phyloP scores from a whole-genome alignment of 176 grass and related monocot species.

The Zoysia pacifica region DNA sequence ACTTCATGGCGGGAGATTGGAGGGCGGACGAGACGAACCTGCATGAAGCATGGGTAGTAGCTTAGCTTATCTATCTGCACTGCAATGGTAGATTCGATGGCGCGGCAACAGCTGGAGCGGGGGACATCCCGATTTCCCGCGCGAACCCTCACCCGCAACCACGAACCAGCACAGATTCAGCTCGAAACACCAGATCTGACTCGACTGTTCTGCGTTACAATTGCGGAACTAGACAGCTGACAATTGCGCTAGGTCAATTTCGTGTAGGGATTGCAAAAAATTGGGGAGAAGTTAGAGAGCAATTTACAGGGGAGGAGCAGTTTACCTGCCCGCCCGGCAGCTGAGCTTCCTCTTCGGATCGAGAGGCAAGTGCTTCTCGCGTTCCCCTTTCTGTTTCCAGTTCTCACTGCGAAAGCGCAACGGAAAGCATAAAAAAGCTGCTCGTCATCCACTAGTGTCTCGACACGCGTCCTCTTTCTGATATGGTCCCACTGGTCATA shows the following conservation, averaged over 20 bases:
- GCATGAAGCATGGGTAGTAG: conserved; percentile 18
- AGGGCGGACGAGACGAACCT: conserved; percentile 2
- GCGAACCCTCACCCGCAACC: neutral
- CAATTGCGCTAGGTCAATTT: neutral
- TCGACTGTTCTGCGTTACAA: neutral
- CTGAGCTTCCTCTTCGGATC: neutral
- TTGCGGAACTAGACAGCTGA: neutral
- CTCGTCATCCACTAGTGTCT: no score
- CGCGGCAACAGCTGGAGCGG: neutral
- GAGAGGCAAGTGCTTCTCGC: neutral
- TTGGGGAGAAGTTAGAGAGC: neutral
- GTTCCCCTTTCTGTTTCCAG: neutral
- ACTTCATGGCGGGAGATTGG: conserved; percentile 33
- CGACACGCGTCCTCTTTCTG: no score
- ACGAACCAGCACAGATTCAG: conserved; percentile 28
- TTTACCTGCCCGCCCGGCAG: conserved; percentile 25
- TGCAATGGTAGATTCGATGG: conserved; percentile 1
- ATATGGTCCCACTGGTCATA: no score
- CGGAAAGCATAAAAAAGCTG: no score
- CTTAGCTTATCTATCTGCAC: conserved; percentile 38
- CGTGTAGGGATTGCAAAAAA: neutral
- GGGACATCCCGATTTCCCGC: neutral
- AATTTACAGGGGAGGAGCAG: neutral
- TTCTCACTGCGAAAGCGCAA: no score
- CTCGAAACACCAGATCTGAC: conserved; percentile 30